phyloP scores from a whole-genome alignment of 2,329 filamentous ascomycete genomes.

The Sarocladium kiliense region DNA sequence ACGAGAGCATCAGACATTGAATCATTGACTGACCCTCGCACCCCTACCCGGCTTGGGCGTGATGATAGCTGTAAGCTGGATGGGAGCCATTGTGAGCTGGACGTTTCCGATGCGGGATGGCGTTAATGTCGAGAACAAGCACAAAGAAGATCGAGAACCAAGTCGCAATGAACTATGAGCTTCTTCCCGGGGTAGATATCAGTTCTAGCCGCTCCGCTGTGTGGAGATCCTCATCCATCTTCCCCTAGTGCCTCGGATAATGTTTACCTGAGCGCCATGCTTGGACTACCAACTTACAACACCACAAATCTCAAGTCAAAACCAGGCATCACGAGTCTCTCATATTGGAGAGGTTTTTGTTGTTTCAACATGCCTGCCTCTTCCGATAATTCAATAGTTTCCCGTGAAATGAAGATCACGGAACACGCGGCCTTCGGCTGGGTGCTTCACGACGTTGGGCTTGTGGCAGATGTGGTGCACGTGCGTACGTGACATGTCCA shows the following conservation, averaged over 20 bases:
- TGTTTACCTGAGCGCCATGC: neutral
- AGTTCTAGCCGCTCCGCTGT: neutral
- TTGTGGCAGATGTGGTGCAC: too few species aligned
- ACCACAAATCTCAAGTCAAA: too few species aligned
- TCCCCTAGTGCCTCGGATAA: neutral
- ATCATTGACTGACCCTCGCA: slow-evolving; percentile 14
- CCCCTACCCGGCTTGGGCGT: slow-evolving; percentile 22
- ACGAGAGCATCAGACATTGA: neutral
- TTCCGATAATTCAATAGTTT: too few species aligned
- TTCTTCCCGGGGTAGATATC: neutral
- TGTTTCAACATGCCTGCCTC: too few species aligned
- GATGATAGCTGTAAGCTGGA: slow-evolving; percentile 21
- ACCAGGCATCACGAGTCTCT: too few species aligned
- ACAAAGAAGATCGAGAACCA: neutral
- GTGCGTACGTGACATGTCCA: too few species aligned
- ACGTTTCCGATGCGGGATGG: neutral
- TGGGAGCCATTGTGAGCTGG: slow-evolving; percentile 15
- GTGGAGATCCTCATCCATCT: slow-evolving; percentile 1
- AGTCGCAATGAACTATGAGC: neutral
- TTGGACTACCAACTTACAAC: neutral
- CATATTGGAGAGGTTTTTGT: too few species aligned
- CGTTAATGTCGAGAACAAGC: neutral
- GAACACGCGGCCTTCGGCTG: too few species aligned
- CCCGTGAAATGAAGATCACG: too few species aligned
- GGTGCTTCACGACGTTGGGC: too few species aligned